Evolutionary conservation across 495 filamentous ascomycete genomes (phyloP).

Genomic region (Antarctomyces pellizariae): DNA sequence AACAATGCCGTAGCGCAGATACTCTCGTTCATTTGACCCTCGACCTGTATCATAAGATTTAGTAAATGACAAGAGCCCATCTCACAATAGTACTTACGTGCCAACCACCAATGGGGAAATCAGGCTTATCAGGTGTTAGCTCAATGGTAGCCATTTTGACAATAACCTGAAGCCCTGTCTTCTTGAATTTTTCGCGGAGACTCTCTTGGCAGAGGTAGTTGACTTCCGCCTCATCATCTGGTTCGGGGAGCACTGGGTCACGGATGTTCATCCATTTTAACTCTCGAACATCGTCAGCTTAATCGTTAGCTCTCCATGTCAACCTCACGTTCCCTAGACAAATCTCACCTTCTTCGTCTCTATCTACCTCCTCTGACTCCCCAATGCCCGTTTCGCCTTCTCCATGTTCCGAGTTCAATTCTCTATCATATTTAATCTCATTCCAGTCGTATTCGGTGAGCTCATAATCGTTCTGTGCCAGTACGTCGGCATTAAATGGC

Average conservation of each 20-base stretch:
- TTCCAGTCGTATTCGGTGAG: too few species aligned
- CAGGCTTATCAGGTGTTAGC: slow-evolving; percentile 14
- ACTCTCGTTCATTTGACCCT: slow-evolving; percentile 21
- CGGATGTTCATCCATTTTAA: slow-evolving; percentile 17
- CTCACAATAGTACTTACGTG: slow-evolving; percentile 9
- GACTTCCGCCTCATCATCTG: slow-evolving; percentile 15
- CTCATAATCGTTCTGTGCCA: too few species aligned
- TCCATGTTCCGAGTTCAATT: too few species aligned
- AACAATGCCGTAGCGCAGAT: slow-evolving; percentile 35
- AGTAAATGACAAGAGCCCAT: slow-evolving; percentile 3
- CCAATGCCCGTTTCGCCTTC: too few species aligned
- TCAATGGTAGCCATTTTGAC: slow-evolving; percentile 17
- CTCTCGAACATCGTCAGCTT: not conserved
- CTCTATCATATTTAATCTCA: too few species aligned
- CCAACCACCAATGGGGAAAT: slow-evolving; percentile 15
- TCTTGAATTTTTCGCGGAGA: slow-evolving; percentile 16
- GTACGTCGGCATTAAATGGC: too few species aligned
- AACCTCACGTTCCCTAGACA: slow-evolving; percentile 1
- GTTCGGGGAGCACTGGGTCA: slow-evolving; percentile 8
- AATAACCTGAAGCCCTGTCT: slow-evolving; percentile 18
- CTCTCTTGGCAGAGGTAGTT: slow-evolving; percentile 13
- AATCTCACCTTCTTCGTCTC: too few species aligned
- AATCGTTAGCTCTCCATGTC: slow-evolving; percentile 1
- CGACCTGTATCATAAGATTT: slow-evolving; percentile 1
- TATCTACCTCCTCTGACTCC: too few species aligned